Base-by-base conservation (phyloP, 768 basidiomycete genomes). In the Mycena olivaceomarginata region DNA sequence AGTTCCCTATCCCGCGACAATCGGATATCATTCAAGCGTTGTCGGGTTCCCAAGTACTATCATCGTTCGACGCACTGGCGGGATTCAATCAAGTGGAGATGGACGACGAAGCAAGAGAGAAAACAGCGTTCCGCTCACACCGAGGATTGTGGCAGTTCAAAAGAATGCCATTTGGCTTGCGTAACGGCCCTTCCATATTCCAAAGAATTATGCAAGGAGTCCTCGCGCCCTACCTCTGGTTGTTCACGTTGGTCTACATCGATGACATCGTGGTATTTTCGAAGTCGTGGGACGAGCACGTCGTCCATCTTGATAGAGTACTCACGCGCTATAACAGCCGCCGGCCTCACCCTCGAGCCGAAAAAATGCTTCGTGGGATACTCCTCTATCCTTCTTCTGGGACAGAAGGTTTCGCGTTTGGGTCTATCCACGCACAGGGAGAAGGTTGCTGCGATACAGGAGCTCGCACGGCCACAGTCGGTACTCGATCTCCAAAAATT, bases 41-140 rank as follows among this genome's bases (percentile, higher is more conserved):
- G 7, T 63, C 60, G 2, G 60, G 60, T 4, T 10, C 60, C 7
- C 60, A 63, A 25, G 25, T 25, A 25, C 25, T 25, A 2, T 25
- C 25, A 1, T 25, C 25, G 2, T 25, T 25, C 4, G 43, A 45
- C 4, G 43, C 43, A 10, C 43, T 45, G 43, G 53, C 53, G 0
- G 53, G 53, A 56, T 56, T 56, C n/a, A 56, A 56, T n/a, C 53
- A 56, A 12, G 53, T 56, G 15, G 53, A 56, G 20, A 56, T 56
- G 60, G 39, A 63, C 6, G 60, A 63, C 6, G 60, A 40, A 12
- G 77, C 56, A 0, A 57, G 71, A 5, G 78, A 83, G 16, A 84
- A 84, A 45, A 84, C 83, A 1, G 84, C 84, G 0, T 86, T 86
- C 74, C 64, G 83, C 2, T 81, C 84, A 0, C 85, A 85, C 64